A percentile compares a stretch with the other conserved stretches of the same genome.
These are phyloP conservation scores for Coelastrella sp. DNA, from an alignment of 139 green algal species.

Conservation along the genomic window DNA sequence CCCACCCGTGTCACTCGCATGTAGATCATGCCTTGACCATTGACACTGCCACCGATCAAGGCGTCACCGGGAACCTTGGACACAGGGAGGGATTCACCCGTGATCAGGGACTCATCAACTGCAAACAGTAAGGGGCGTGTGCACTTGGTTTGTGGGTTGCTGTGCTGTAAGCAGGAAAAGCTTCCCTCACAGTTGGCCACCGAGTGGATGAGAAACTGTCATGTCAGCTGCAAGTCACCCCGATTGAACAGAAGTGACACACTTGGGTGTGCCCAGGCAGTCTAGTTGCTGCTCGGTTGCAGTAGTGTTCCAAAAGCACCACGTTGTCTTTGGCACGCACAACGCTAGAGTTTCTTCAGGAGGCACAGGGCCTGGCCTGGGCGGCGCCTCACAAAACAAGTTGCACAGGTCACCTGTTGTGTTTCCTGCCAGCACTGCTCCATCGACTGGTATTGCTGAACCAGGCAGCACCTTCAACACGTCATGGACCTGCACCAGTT, in stretches of 20 bases:
- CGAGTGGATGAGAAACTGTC: no score
- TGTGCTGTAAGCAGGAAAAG: not conserved
- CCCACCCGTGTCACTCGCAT: slow-evolving; percentile 77
- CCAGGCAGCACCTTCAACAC: slow-evolving; percentile 82
- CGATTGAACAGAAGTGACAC: no score
- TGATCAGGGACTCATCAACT: slow-evolving; percentile 97
- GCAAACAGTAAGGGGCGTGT: slow-evolving; percentile 39
- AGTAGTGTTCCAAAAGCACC: no score
- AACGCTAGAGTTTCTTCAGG: no score
- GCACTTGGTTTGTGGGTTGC: no score
- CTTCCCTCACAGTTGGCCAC: no score
- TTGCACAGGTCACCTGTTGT: slow-evolving; percentile 44
- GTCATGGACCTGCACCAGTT: slow-evolving; percentile 14
- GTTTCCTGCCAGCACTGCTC: slow-evolving; percentile 80
- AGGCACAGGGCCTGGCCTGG: no score
- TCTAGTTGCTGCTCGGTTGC: no score
- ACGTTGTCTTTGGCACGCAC: no score
- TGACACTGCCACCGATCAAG: slow-evolving; percentile 95
- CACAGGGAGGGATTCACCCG: slow-evolving; percentile 81
- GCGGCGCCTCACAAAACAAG: no score
- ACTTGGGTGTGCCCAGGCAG: no score
- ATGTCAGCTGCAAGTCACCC: no score
- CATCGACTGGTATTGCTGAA: slow-evolving; percentile 87
- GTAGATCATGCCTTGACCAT: slow-evolving; percentile 67
- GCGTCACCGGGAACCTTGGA: slow-evolving; percentile 52